Base-by-base conservation (phyloP, 345 rosid species). In the Eucalyptus tenuipes region DNA sequence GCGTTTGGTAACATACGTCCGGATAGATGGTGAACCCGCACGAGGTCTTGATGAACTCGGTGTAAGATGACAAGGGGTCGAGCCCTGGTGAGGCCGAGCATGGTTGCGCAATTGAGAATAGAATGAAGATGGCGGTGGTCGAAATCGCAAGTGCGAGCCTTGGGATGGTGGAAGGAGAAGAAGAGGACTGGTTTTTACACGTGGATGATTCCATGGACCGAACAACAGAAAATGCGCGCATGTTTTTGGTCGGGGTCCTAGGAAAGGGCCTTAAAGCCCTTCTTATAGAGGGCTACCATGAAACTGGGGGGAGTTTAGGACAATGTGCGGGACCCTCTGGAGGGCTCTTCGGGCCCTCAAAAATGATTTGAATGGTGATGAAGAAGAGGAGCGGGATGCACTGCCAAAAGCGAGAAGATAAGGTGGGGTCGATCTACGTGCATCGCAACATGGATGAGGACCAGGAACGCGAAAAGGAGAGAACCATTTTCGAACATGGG, bases 21-120 rank as follows among this genome's bases (percentile, higher is more conserved):
- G 93, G 93, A 68, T 91, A 93, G 86, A 86, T 64, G 45, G 95
- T 92, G 64, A 64, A 86, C 71, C 89, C 89, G 71, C 95, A 94
- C 27, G 94, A 91, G 50, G 80, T 42, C 85, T 88, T 92, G 80
- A 92, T 90, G 90, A 90, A 91, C 20, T 89, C 89, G 29, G 82
- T 45, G 88, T 86, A 45, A 48, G 92, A 85, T 16, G 88, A 64
- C 42, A 25, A 24, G 49, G 13, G 48, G 22, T 55, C 44, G 4
- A 20, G 55, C 42, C n/a, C 44, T 24, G 87, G 17, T 4, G 92
- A 64, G 7, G 87, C 80, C 49, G 55, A 44, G 71, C 90, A 88
- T 40, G 84, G 66, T 8, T 20, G 52, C 13, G 22, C 71, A 9
- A 89, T 50, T 86, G 37, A 53, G 85, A 45, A 47, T 22, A 89